Conservation (phyloP, 148 eudicot species). For the Mesembryanthemum crystallinum region DNA sequence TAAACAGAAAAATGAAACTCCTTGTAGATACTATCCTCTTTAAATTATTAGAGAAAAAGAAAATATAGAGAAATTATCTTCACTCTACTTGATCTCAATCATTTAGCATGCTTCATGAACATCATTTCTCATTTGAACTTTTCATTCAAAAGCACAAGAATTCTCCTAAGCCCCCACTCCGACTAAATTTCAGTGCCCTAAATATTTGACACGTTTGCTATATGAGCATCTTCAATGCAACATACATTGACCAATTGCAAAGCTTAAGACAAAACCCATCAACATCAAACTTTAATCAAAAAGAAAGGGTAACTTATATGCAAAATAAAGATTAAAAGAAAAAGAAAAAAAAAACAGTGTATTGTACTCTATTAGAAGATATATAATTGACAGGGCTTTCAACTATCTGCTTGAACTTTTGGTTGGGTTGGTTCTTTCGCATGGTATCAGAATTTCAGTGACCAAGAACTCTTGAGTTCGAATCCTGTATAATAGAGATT, state of each 20-base stretch:
- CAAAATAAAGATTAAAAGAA: background rate
- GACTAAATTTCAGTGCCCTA: background rate
- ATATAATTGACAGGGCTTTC: too few species aligned
- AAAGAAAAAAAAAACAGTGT: background rate
- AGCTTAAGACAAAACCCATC: background rate
- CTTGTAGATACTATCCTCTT: too few species aligned
- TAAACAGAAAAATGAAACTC: background rate
- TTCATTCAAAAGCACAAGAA: background rate
- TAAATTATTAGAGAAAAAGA: too few species aligned
- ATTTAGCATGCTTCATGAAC: background rate
- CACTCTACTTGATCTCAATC: background rate
- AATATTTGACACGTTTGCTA: constrained; percentile 6
- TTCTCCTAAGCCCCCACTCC: constrained; percentile 7
- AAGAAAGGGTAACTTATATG: background rate
- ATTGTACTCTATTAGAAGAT: too few species aligned
- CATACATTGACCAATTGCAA: background rate
- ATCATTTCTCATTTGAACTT: background rate
- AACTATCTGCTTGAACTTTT: too few species aligned
- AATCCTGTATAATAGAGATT: too few species aligned
- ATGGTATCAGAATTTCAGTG: too few species aligned
- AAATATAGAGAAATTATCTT: too few species aligned
- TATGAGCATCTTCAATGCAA: constrained; percentile 3
- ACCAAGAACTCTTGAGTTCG: too few species aligned
- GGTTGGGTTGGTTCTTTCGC: too few species aligned
- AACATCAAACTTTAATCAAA: background rate